A percentile compares a stretch with the other conserved stretches of the same genome.
These are phyloP conservation scores for Scenedesmus sp. DNA, from an alignment of 163 green algal genomes.

Conservation along the genomic window DNA sequence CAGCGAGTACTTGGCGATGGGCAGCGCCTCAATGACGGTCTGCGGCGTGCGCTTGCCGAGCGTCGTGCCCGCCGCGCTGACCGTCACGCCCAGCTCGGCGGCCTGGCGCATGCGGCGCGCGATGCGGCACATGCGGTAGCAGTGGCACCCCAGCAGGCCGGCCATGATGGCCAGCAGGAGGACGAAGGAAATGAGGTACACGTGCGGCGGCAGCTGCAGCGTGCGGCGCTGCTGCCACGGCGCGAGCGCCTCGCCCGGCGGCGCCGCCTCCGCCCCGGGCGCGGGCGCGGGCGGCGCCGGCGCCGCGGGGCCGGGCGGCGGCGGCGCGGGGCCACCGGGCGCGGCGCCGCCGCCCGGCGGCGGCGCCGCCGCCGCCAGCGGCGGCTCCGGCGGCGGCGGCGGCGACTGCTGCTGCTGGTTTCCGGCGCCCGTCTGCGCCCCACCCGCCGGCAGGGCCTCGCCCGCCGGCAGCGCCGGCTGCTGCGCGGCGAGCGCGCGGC, in stretches of 20 bases:
- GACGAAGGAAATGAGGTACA: constrained; percentile 44
- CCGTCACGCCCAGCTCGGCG: not conserved
- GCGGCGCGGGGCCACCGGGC: too few relatives aligned
- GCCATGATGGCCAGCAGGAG: constrained; percentile 39
- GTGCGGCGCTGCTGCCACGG: constrained; percentile 23
- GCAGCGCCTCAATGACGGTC: constrained; percentile 34
- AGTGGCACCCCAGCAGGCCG: constrained; percentile 38
- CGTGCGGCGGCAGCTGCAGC: constrained; percentile 31
- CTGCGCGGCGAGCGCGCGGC: too few relatives aligned
- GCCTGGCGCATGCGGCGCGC: constrained; percentile 28
- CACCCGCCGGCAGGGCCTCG: too few relatives aligned
- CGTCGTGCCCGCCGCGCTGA: not conserved
- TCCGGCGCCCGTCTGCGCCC: too few relatives aligned
- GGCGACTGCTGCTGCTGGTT: not conserved
- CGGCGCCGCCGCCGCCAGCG: too few relatives aligned
- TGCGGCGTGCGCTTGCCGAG: constrained; percentile 12
- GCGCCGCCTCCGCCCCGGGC: not conserved
- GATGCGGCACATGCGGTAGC: constrained; percentile 45
- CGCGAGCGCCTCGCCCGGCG: too few relatives aligned
- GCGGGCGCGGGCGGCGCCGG: not conserved
- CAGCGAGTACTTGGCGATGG: constrained; percentile 26
- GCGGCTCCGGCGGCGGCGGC: not conserved
- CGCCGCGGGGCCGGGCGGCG: too few relatives aligned
- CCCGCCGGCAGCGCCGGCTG: too few relatives aligned
- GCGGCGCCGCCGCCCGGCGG: too few relatives aligned